Percentiles rank a stretch among this genome's conserved stretches.
Evolutionary conservation across 2,329 filamentous ascomycete genomes (phyloP).

Genomic region (Erysiphe pulchra): DNA sequence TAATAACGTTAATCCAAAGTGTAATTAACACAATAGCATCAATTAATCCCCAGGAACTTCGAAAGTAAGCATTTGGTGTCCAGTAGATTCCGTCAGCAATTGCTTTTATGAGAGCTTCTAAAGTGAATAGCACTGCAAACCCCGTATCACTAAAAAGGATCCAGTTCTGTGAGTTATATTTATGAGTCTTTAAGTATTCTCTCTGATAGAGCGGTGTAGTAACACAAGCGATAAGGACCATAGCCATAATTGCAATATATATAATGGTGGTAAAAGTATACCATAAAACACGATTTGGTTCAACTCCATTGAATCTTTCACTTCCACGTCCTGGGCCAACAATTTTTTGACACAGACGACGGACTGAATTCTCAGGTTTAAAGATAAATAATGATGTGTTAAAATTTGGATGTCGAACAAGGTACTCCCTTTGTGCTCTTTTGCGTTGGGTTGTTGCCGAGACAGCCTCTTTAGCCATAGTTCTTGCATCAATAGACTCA

Average conservation of each 20-base stretch:
- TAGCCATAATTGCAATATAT: slow-evolving; percentile 79
- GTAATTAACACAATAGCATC: slow-evolving; percentile 79
- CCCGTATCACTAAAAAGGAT: slow-evolving; percentile 84
- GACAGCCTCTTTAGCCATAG: slow-evolving; percentile 78
- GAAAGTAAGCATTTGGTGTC: slow-evolving; percentile 91
- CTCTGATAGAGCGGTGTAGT: slow-evolving; percentile 89
- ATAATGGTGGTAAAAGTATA: slow-evolving; percentile 84
- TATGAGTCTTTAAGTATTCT: slow-evolving; percentile 43
- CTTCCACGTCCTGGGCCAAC: slow-evolving; percentile 76
- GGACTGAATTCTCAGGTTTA: slow-evolving; percentile 47
- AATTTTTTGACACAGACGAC: slow-evolving; percentile 62
- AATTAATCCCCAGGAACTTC: slow-evolving; percentile 90
- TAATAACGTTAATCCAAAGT: slow-evolving; percentile 82
- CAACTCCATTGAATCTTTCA: slow-evolving; percentile 69
- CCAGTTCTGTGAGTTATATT: slow-evolving; percentile 49
- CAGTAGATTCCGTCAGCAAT: slow-evolving; percentile 89
- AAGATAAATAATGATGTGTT: slow-evolving; percentile 86
- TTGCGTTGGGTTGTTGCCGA: slow-evolving; percentile 61
- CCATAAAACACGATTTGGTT: slow-evolving; percentile 76
- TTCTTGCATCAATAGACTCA: slow-evolving; percentile 57
- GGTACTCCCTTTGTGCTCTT: slow-evolving; percentile 71
- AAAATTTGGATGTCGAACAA: slow-evolving; percentile 66
- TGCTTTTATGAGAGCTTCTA: slow-evolving; percentile 75
- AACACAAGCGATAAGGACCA: slow-evolving; percentile 89
- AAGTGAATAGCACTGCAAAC: slow-evolving; percentile 65